phyloP scores from a whole-genome alignment of 2,329 filamentous ascomycete species.

The Alternaria triticimaculans region DNA sequence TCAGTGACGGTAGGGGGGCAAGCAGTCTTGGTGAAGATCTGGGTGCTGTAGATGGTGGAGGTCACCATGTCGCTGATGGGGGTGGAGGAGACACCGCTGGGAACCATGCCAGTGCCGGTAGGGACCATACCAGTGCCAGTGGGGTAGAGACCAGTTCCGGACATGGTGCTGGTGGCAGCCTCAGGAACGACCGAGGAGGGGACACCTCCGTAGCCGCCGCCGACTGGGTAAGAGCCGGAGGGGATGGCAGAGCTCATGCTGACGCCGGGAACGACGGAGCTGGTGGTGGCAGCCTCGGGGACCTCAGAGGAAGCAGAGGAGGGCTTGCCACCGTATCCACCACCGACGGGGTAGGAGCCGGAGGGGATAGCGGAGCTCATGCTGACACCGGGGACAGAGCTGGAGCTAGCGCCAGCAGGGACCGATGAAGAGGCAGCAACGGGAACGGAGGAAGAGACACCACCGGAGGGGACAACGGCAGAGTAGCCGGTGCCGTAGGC shows the following conservation, averaged over 20 bases:
- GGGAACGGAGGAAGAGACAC: conserved; percentile 13
- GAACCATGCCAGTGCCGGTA: conserved; percentile 39
- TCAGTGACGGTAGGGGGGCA: conserved; percentile 12
- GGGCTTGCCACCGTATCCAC: background rate
- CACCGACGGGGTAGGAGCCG: background rate
- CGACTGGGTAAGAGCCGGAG: conserved; percentile 14
- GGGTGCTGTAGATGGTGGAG: conserved; percentile 54
- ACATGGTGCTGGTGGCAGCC: conserved; percentile 4
- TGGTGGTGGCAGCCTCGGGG: conserved; percentile 6
- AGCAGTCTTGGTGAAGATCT: conserved; percentile 44
- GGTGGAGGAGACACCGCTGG: conserved; percentile 38
- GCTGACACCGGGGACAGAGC: conserved; percentile 3
- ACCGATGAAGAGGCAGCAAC: background rate
- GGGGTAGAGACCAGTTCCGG: conserved; percentile 24
- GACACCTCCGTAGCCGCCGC: background rate
- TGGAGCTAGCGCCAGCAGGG: conserved; percentile 3
- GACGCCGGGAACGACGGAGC: conserved; percentile 3
- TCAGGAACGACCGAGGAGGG: conserved; percentile 1
- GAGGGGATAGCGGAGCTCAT: conserved; percentile 37
- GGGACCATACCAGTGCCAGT: conserved; percentile 41
- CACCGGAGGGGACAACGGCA: background rate
- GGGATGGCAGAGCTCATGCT: conserved; percentile 33
- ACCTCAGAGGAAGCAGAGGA: background rate
- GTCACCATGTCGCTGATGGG: conserved; percentile 47
- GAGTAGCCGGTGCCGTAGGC: conserved; percentile 8